Conservation (phyloP, 2,329 filamentous ascomycete genomes). For the Aspergillus sp. region DNA sequence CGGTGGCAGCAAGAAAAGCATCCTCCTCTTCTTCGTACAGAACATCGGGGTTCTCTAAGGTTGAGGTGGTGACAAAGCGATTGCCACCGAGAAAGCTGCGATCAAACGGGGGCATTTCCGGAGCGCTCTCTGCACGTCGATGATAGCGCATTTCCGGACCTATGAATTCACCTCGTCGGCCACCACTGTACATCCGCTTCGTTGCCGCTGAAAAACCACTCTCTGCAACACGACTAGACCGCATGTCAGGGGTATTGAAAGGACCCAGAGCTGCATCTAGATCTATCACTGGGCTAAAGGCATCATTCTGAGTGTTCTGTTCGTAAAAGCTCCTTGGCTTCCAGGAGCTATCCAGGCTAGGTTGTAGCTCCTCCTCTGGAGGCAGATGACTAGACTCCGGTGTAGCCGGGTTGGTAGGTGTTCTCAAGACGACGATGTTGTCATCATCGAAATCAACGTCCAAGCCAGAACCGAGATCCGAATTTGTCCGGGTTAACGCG, state of each 20-base stretch:
- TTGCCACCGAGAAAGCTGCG: constrained; percentile 41
- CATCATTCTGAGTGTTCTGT: constrained; percentile 59
- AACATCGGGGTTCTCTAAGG: constrained; percentile 48
- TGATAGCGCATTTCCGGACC: constrained; percentile 54
- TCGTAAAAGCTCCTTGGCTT: constrained; percentile 49
- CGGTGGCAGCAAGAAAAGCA: constrained; percentile 48
- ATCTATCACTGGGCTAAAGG: constrained; percentile 81
- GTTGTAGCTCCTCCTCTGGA: constrained; percentile 18
- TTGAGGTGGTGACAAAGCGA: constrained; percentile 41
- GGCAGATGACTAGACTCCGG: constrained; percentile 28
- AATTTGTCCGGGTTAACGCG: constrained; percentile 42
- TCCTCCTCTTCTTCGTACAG: constrained; percentile 56
- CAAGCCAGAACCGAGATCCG: constrained; percentile 44
- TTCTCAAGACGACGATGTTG: constrained; percentile 50
- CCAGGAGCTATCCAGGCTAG: constrained; percentile 42
- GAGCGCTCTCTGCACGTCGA: constrained; percentile 53
- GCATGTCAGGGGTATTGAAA: constrained; percentile 70
- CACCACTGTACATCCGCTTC: constrained; percentile 53
- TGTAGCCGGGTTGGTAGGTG: constrained; percentile 41
- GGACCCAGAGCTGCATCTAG: constrained; percentile 90
- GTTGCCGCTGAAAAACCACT: constrained; percentile 45
- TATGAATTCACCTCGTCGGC: constrained; percentile 48
- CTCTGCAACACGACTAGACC: constrained; percentile 31
- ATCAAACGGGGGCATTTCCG: constrained; percentile 52
- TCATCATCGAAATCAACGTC: constrained; percentile 54